phyloP scores from a whole-genome alignment of 345 rosid species.

The Populus nigra region DNA sequence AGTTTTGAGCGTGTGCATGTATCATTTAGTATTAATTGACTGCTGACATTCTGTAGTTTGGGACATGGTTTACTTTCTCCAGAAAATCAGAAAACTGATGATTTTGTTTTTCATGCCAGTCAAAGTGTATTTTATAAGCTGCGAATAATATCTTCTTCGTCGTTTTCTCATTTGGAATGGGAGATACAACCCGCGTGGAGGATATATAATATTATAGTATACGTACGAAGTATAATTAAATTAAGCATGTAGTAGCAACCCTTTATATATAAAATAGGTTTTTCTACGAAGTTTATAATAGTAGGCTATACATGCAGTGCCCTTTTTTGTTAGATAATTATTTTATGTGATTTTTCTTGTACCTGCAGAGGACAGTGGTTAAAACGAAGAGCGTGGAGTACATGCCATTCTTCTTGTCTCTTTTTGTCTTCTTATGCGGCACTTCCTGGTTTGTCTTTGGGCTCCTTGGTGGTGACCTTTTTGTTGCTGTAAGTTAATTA shows the following conservation, averaged over 20 bases:
- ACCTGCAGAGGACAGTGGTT: constrained; percentile 73
- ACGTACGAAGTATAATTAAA: not conserved
- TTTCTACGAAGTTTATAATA: too few relatives aligned
- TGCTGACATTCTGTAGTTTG: not conserved
- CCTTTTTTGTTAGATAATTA: not conserved
- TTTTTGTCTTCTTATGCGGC: constrained; percentile 88
- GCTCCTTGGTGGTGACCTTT: constrained; percentile 78
- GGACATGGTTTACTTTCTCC: too few relatives aligned
- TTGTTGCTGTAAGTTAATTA: constrained; percentile 61
- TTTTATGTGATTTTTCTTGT: not conserved
- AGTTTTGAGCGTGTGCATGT: not conserved
- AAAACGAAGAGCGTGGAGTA: constrained; percentile 91
- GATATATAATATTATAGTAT: not conserved
- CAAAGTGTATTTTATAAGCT: not conserved
- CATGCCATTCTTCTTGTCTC: constrained; percentile 94
- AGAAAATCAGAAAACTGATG: too few relatives aligned
- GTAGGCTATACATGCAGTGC: not conserved
- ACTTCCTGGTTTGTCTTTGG: constrained; percentile 95
- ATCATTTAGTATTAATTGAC: not conserved
- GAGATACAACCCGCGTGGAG: not conserved
- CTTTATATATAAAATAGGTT: too few relatives aligned
- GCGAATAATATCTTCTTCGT: not conserved
- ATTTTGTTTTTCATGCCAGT: not conserved
- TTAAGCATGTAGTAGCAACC: too few relatives aligned
- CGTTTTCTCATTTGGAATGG: not conserved